These are phyloP conservation scores for Rhodotorula paludigena DNA, from an alignment of 768 basidiomycete genomes.

Conservation along the genomic window DNA sequence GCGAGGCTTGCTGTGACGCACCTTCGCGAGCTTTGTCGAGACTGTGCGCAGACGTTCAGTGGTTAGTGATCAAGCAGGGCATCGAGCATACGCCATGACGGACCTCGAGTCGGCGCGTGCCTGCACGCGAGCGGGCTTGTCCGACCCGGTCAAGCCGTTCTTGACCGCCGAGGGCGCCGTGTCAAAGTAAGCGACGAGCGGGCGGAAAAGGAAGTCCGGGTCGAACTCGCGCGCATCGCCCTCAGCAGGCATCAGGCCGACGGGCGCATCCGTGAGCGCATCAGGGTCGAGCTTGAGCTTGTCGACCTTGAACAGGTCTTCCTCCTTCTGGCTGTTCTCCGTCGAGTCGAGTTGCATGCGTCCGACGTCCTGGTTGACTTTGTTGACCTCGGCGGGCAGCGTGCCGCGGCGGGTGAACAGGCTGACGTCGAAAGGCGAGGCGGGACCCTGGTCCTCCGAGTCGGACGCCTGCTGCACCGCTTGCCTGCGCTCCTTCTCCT, in stretches of 20 bases:
- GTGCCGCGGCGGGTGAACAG: too few relatives aligned
- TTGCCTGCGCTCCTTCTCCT: background rate
- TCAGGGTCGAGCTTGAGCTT: background rate
- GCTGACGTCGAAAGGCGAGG: too few relatives aligned
- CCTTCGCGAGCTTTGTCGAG: background rate
- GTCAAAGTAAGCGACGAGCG: constrained; percentile 62
- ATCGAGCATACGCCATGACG: constrained; percentile 34
- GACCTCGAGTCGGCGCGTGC: constrained; percentile 58
- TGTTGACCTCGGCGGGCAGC: background rate
- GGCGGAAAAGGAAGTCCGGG: constrained; percentile 8
- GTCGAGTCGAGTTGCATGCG: background rate
- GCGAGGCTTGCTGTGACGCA: background rate
- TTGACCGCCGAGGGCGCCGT: constrained; percentile 64
- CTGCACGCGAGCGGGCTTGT: constrained; percentile 42
- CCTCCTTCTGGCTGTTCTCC: background rate
- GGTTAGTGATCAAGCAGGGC: background rate
- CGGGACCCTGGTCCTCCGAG: too few relatives aligned
- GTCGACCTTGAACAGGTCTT: background rate
- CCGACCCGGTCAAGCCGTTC: constrained; percentile 49
- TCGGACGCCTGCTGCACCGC: background rate
- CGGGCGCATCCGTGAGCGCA: background rate
- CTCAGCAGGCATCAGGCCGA: constrained; percentile 3
- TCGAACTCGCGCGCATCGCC: constrained; percentile 1
- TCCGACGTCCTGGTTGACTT: background rate
- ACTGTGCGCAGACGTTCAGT: background rate